A percentile compares a stretch with the other conserved stretches of the same genome.
Evolutionary conservation across 2,329 filamentous ascomycete species (phyloP).

Genomic region (Botryotinia calthae): DNA sequence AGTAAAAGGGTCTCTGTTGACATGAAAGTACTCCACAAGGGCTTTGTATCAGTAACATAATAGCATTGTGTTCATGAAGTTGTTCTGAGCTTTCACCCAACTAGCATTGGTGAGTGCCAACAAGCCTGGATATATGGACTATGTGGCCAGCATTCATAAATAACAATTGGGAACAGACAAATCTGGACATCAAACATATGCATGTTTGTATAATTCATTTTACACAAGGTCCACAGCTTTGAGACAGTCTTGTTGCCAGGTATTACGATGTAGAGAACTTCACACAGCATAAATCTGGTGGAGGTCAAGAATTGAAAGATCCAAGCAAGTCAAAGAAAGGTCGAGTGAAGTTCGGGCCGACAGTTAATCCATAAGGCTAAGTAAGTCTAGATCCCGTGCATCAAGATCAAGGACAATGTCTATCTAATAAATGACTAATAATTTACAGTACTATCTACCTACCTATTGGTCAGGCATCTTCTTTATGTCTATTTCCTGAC

Average conservation of each 20-base stretch:
- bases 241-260: background rate
- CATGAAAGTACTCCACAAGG: background rate
- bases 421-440: background rate
- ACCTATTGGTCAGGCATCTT: background rate
- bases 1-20: background rate
- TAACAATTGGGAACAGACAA: background rate
- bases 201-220: background rate
- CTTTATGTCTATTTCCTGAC: background rate
- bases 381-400: conserved; percentile 6
- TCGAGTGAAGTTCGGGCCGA: background rate
- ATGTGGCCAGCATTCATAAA: background rate
- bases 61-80: background rate
- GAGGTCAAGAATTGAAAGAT: background rate
- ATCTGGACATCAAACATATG: background rate
- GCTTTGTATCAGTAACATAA: background rate
- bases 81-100: background rate
- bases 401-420: background rate
- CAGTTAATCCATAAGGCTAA: background rate
- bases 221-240: background rate
- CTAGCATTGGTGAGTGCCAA: background rate
- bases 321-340: background rate
- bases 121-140: background rate
- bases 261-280: conserved; percentile 9
- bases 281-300: conserved; percentile 9
- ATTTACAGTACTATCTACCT: background rate